Evolutionary conservation across 805 yeast genomes (phyloP).

Genomic region (Saccharomycopsis olivae): DNA sequence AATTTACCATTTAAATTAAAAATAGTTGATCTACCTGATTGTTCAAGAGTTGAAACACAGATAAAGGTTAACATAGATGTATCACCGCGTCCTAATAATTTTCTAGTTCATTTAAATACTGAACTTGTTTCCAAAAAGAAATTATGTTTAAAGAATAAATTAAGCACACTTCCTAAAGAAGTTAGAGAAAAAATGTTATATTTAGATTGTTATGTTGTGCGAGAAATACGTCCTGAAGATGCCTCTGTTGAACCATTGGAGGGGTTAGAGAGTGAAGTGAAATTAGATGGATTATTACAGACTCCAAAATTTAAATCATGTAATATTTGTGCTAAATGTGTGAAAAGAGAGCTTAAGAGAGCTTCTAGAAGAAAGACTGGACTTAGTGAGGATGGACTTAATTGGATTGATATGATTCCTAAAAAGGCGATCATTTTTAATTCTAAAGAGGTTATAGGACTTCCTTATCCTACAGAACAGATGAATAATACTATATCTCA

Average conservation of each 20-base stretch:
- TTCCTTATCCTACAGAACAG: conserved; percentile 47
- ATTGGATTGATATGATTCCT: conserved; percentile 66
- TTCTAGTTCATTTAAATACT: conserved; percentile 62
- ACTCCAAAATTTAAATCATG: conserved; percentile 32
- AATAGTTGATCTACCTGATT: conserved; percentile 58
- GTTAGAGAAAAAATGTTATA: conserved; percentile 45
- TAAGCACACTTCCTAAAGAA: conserved; percentile 25
- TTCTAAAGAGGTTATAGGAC: conserved; percentile 75
- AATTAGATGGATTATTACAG: conserved; percentile 9
- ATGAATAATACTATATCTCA: neutral
- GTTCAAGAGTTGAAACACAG: conserved; percentile 93
- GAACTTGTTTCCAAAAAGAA: conserved; percentile 24
- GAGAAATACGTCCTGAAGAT: conserved; percentile 25
- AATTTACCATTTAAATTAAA: conserved; percentile 35
- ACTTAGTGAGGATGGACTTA: conserved; percentile 59
- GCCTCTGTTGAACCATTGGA: conserved; percentile 1
- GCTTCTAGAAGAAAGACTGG: conserved; percentile 87
- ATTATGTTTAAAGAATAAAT: conserved; percentile 26
- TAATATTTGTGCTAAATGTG: conserved; percentile 78
- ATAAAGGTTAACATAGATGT: conserved; percentile 63
- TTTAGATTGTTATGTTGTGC: conserved; percentile 74
- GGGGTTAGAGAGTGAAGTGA: neutral
- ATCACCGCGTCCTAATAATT: conserved; percentile 69
- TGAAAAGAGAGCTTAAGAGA: conserved; percentile 86
- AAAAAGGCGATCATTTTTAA: conserved; percentile 85